These are phyloP conservation scores for Epichloe festucae DNA, from an alignment of 2,329 filamentous ascomycete genomes.

Conservation along the genomic window DNA sequence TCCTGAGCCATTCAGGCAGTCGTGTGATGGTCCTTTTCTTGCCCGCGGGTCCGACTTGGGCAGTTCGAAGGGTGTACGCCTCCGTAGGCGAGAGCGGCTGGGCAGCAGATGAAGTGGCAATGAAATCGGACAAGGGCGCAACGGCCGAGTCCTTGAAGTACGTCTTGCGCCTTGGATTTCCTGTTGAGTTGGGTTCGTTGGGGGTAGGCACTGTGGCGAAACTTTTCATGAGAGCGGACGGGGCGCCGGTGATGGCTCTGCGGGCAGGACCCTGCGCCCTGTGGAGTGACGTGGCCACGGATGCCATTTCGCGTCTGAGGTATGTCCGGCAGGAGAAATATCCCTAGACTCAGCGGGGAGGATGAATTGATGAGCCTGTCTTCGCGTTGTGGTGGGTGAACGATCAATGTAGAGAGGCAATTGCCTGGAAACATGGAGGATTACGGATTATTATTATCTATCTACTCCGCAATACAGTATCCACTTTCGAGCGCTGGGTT, in stretches of 20 bases:
- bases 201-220: slow-evolving; percentile 34
- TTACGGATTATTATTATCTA: too few relatives aligned
- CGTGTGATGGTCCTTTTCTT: slow-evolving; percentile 55
- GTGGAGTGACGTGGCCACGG: slow-evolving; percentile 27
- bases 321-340: not conserved
- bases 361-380: not conserved
- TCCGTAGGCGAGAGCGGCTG: slow-evolving; percentile 36
- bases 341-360: not conserved
- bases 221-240: slow-evolving; percentile 16
- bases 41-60: slow-evolving; percentile 49
- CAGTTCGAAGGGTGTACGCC: slow-evolving; percentile 47
- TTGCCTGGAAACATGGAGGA: not conserved
- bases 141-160: slow-evolving; percentile 49
- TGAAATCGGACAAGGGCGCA: slow-evolving; percentile 45
- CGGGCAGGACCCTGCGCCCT: slow-evolving; percentile 30
- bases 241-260: slow-evolving; percentile 23
- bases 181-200: slow-evolving; percentile 12
- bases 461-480: not conserved
- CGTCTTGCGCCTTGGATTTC: slow-evolving; percentile 24
- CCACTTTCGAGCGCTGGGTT: not conserved
- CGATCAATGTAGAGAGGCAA: not conserved
- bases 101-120: slow-evolving; percentile 28
- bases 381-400: not conserved
- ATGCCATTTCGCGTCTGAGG: slow-evolving; percentile 14
- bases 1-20: slow-evolving; percentile 90